Conservation (phyloP, 148 eudicot genomes). For the Euryodendron excelsum region DNA sequence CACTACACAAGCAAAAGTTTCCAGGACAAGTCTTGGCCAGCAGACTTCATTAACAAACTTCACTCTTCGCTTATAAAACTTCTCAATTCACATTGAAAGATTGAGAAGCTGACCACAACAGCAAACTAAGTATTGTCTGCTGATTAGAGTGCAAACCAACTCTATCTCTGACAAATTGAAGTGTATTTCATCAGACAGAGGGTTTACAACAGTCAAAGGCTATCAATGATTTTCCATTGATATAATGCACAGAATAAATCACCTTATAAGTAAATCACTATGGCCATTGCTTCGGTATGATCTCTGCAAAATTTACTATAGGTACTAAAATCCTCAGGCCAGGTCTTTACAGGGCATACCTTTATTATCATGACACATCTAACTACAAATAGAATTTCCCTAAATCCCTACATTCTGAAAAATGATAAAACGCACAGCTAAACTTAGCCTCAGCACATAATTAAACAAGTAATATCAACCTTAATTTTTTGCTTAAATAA, state of each 20-base stretch:
- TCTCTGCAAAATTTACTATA: not conserved
- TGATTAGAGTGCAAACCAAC: not conserved
- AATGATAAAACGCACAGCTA: not conserved
- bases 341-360: no score
- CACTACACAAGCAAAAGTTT: no score
- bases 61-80: not conserved
- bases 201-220: not conserved
- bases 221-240: not conserved
- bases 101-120: not conserved
- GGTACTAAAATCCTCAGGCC: not conserved
- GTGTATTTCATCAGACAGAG: not conserved
- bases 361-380: not conserved
- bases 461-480: not conserved
- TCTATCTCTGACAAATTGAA: not conserved
- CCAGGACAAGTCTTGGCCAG: no score
- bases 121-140: not conserved
- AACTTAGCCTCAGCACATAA: not conserved
- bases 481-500: not conserved
- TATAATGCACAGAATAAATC: not conserved
- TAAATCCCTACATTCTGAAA: not conserved
- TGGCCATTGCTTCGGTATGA: not conserved
- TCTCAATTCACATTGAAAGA: not conserved
- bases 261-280: not conserved
- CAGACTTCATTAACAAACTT: no score
- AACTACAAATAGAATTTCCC: not conserved